Base-by-base conservation (phyloP, 2,329 filamentous ascomycete genomes). In the Blumeria hordei region DNA sequence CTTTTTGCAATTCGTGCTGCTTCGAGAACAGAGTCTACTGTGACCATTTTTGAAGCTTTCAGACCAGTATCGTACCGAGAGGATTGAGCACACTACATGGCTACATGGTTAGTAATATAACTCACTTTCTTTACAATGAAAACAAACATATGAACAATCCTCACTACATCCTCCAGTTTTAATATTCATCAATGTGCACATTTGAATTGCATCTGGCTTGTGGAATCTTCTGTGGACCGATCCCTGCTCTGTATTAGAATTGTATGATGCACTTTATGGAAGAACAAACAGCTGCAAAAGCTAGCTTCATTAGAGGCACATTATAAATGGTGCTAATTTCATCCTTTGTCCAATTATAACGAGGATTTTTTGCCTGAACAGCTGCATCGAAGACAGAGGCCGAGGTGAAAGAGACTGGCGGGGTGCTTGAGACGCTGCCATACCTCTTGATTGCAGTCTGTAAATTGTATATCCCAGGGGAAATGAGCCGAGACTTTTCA, bases 171-270 rank as follows among this genome's bases (percentile, higher is more conserved):
- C 88, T 55, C 88, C 88, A 8, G 86, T 93, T 67, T 94, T 94
- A 72, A 94, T 94, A 73, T 93, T 94, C 85, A 94, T 93, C 57
- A 94, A 74, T 0, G 88, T 94, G 71, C 88, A 94, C 69, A 94
- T 83, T 69, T 94, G 88, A 59, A 94, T 85, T 33, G 85, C 81
- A 50, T 80, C 74, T 6, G 88, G 85, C 64, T 85, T 77, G 69
- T 94, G 88, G 71, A 93, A 93, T 62, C 83, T 81, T 49, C 86
- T 81, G 69, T 94, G 88, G 56, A 94, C 71, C 37, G 74, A 76
- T 60, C 78, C 80, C 86, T 92, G 60, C n/a, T 45, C 50, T 57
- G 47, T 41, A 28, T 52, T 36, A 41, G 39, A 49, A 51, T 32
- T n/a, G 34, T 5, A 36, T 12, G 32, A 12, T 12, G 43, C 14